phyloP scores from a whole-genome alignment of 345 rosid species.

The Camelina sativa region DNA sequence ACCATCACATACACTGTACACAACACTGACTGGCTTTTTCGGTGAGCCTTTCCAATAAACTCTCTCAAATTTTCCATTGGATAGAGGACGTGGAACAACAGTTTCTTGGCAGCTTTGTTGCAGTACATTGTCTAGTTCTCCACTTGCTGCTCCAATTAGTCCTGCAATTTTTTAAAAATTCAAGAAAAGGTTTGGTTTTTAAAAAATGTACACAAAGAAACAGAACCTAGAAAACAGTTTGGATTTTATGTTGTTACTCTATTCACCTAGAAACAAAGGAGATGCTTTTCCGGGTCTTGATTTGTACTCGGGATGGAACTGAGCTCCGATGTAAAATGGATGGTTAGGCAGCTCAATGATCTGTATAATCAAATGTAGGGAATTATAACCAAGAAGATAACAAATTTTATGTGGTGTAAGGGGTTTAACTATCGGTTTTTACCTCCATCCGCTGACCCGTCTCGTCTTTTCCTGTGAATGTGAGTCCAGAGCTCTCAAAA shows the following conservation, averaged over 20 bases:
- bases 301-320: constrained; percentile 96
- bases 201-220: not conserved
- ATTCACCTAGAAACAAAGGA: constrained; percentile 81
- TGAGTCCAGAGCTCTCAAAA: constrained; percentile 78
- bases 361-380: constrained; percentile 48
- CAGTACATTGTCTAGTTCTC: constrained; percentile 60
- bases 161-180: constrained; percentile 49
- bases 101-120: constrained; percentile 51
- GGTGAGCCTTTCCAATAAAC: constrained; percentile 53
- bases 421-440: not conserved
- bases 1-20: constrained; percentile 62
- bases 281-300: constrained; percentile 97
- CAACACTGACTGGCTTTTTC: constrained; percentile 53
- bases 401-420: not conserved
- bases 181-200: not conserved
- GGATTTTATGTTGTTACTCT: not conserved
- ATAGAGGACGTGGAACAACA: constrained; percentile 45
- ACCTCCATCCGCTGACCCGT: constrained; percentile 94
- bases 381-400: constrained; percentile 17
- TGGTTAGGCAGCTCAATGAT: constrained; percentile 69
- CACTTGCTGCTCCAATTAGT: constrained; percentile 79
- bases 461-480: constrained; percentile 92
- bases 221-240: not conserved
- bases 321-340: constrained; percentile 81
- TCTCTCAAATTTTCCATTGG: constrained; percentile 49